phyloP scores from a whole-genome alignment of 2,329 filamentous ascomycete species.

The Pyricularia pennisetigena region DNA sequence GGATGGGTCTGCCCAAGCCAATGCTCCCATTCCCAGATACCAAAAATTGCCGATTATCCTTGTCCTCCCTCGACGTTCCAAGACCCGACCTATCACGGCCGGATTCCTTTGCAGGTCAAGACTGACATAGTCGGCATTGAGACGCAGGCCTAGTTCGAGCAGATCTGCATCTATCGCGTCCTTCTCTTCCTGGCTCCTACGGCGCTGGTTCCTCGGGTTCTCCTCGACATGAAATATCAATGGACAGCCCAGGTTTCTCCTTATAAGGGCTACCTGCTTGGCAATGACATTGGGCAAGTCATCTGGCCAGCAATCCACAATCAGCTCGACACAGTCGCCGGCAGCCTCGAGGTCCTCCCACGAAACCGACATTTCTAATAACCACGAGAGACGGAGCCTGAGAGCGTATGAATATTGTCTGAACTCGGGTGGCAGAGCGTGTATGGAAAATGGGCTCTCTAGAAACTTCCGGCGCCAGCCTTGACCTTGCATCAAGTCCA shows the following conservation, averaged over 20 bases:
- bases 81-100: constrained; percentile 34
- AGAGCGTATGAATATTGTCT: constrained; percentile 52
- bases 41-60: constrained; percentile 52
- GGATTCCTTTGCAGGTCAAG: constrained; percentile 51
- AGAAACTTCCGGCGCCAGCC: constrained; percentile 39
- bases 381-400: constrained; percentile 48
- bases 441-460: constrained; percentile 50
- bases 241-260: constrained; percentile 44
- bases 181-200: constrained; percentile 25
- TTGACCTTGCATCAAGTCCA: constrained; percentile 46
- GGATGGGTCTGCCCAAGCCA: constrained; percentile 44
- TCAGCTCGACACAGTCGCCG: constrained; percentile 50
- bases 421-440: constrained; percentile 47
- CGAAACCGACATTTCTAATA: constrained; percentile 41
- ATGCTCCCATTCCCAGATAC: constrained; percentile 30
- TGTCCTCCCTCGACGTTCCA: constrained; percentile 43
- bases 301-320: constrained; percentile 46
- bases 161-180: constrained; percentile 42
- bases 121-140: constrained; percentile 56
- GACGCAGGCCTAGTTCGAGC: constrained; percentile 52
- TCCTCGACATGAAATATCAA: constrained; percentile 50
- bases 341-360: constrained; percentile 45
- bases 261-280: constrained; percentile 45
- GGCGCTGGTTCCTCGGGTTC: constrained; percentile 30
- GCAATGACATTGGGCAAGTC: constrained; percentile 38